Conservation (phyloP, 2,329 filamentous ascomycete species). For the Gaeumannomyces sp. region DNA sequence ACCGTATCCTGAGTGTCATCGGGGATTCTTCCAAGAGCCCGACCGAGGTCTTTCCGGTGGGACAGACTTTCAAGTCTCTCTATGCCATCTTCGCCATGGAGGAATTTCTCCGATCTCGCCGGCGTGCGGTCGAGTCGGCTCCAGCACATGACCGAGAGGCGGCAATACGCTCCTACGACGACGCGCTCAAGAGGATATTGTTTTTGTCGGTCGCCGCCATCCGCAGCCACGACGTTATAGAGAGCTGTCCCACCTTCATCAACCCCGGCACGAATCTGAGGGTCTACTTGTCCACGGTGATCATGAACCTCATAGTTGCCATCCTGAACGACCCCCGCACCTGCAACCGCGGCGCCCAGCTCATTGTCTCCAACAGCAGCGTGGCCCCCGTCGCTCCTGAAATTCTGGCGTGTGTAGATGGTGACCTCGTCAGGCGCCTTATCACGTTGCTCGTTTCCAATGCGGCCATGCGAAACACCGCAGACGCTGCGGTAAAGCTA, state of each 20-base stretch:
- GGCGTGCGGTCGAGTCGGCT: slow-evolving; percentile 20
- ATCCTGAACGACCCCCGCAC: slow-evolving; percentile 38
- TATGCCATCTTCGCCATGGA: slow-evolving; percentile 65
- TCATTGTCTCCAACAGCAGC: neutral
- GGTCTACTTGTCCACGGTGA: slow-evolving; percentile 45
- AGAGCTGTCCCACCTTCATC: slow-evolving; percentile 32
- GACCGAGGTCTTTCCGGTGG: slow-evolving; percentile 58
- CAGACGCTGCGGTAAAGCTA: slow-evolving; percentile 22
- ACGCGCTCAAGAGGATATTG: slow-evolving; percentile 39
- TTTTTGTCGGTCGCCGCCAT: slow-evolving; percentile 54
- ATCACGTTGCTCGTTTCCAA: slow-evolving; percentile 9
- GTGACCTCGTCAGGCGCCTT: slow-evolving; percentile 5
- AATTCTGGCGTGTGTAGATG: neutral
- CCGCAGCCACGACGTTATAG: slow-evolving; percentile 48
- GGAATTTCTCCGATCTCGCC: slow-evolving; percentile 48
- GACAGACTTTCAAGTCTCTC: slow-evolving; percentile 65
- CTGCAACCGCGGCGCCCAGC: neutral
- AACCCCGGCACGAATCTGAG: slow-evolving; percentile 28
- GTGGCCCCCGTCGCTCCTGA: neutral
- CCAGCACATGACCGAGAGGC: slow-evolving; percentile 17
- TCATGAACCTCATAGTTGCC: slow-evolving; percentile 46
- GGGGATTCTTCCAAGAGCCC: slow-evolving; percentile 46
- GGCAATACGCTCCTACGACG: slow-evolving; percentile 20
- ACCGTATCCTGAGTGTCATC: slow-evolving; percentile 54
- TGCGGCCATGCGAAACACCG: slow-evolving; percentile 17